Evolutionary conservation across 306 rosid species (phyloP), one percentile per base, ranked within the genome.

Genomic region (Castanea crenata): DNA sequence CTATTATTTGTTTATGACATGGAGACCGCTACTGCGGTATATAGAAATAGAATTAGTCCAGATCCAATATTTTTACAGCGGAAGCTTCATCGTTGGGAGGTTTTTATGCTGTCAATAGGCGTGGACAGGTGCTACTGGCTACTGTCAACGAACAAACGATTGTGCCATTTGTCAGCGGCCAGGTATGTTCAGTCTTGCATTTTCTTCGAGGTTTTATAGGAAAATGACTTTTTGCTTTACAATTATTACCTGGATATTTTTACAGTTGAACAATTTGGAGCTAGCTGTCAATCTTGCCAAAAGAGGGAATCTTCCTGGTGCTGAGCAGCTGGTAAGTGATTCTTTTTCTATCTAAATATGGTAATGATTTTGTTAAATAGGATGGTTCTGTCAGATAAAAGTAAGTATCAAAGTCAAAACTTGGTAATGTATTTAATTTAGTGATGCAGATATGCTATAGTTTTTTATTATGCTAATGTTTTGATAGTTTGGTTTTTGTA

Each of bases 231-330:
- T 25, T 46, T 32, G 55, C 65, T 58, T 83, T 59, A 62, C 78
- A n/a, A 83, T 41, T 38, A 51, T 74, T 27, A 19, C 80, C 59
- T 74, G n/a, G 55, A 55, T 79, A 59, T 57, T 46, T 52, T 79
- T 57, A 3, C 91, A 96, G 99, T 86, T 96, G 84, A 96, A 91
- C 88, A 96, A 96, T 89, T 86, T 93, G 89, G 99, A 96, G 92
- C 97, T 96, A 55, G 99, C 99, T 27, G 99, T 96, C 79, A 96
- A 88, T 86, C 98, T 96, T 27, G 99, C 99, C 76, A 93, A 96
- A 84, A 87, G 99, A 88, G 99, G 99, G 88, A 93, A 96, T 72
- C 98, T 96, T 84, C 99, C 99, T 52, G 99, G 99, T 77, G 99
- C 99, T 27, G 99, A 96, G 86, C 89, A 96, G 86, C 90, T 96